These are phyloP conservation scores for Aristolochia contorta DNA, from an alignment of 164 flowering plant species.

Conservation along the genomic window DNA sequence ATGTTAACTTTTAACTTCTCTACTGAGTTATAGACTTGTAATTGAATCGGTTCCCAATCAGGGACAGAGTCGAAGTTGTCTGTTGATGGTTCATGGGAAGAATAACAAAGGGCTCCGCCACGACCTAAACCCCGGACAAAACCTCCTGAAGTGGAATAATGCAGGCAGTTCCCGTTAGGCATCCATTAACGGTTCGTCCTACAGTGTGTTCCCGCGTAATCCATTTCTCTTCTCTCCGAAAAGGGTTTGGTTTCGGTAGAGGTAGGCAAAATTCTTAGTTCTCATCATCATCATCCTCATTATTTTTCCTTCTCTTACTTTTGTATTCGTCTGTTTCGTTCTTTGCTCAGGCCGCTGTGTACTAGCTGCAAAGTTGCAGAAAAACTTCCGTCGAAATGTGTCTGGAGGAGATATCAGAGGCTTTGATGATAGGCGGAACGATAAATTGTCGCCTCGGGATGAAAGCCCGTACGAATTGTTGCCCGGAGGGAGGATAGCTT, in stretches of 20 bases:
- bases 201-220: neutral
- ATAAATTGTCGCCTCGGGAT: conserved; percentile 35
- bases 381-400: neutral
- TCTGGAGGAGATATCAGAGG: conserved; percentile 14
- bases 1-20: too few species aligned
- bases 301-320: neutral
- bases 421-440: conserved; percentile 18
- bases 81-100: too few species aligned
- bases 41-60: too few species aligned
- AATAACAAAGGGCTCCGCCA: too few species aligned
- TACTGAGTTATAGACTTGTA: too few species aligned
- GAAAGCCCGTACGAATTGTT: conserved; percentile 41
- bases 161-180: too few species aligned
- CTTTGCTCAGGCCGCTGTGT: conserved; percentile 3
- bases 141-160: too few species aligned
- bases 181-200: too few species aligned
- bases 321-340: neutral
- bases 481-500: conserved; percentile 31
- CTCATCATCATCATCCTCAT: neutral
- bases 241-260: conserved; percentile 1
- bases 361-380: neutral
- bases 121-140: too few species aligned
- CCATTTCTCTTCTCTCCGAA: neutral
- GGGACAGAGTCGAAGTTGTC: too few species aligned
- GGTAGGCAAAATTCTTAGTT: neutral